Conservation (phyloP, 2,329 filamentous ascomycete genomes). For the Microcera coccophila region DNA sequence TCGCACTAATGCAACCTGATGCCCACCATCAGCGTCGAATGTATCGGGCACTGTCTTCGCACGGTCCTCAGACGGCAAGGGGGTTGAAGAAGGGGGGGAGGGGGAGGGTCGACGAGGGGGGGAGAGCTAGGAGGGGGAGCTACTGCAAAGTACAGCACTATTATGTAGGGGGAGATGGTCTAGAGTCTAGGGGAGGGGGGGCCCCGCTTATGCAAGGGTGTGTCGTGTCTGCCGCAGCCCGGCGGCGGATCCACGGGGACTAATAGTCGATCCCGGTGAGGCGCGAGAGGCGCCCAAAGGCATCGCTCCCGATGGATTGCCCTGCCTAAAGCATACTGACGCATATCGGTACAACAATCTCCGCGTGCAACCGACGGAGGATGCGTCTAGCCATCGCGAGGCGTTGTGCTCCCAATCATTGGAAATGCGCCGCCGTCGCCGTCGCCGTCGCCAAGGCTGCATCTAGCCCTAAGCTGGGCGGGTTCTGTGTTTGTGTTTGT, state of each 20-base stretch:
- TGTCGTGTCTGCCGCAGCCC: no score
- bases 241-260: not conserved
- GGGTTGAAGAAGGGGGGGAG: no score
- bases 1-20: conserved; percentile 19
- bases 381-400: conserved; percentile 19
- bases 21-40: conserved; percentile 15
- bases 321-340: not conserved
- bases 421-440: conserved; percentile 15
- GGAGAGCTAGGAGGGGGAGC: no score
- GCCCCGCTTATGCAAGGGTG: no score
- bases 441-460: conserved; percentile 21
- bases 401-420: conserved; percentile 20
- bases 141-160: no score
- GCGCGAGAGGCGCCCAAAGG: conserved; percentile 24
- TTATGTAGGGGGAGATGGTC: no score
- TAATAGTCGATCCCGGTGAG: conserved; percentile 7
- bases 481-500: conserved; percentile 7
- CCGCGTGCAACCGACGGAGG: conserved; percentile 20
- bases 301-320: conserved; percentile 19
- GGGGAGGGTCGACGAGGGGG: no score
- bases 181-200: no score
- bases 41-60: conserved; percentile 24
- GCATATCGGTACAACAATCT: conserved; percentile 11
- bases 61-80: conserved; percentile 5
- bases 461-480: conserved; percentile 12